phyloP scores from a whole-genome alignment of 768 basidiomycete species.

The Pisolithus orientalis region DNA sequence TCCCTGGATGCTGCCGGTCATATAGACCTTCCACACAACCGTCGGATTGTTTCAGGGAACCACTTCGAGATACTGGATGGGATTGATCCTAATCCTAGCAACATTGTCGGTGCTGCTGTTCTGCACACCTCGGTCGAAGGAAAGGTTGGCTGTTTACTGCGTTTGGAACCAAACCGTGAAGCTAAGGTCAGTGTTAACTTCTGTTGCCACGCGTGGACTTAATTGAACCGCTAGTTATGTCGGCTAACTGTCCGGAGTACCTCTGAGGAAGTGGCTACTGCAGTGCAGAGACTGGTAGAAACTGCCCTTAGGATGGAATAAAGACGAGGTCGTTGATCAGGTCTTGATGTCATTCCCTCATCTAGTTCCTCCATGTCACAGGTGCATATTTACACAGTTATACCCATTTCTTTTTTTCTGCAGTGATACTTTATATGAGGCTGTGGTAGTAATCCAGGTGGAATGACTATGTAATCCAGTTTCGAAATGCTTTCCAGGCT shows the following conservation, averaged over 20 bases:
- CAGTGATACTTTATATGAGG: too few relatives aligned
- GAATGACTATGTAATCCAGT: too few relatives aligned
- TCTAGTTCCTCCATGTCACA: too few relatives aligned
- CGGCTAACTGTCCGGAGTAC: constrained; percentile 92
- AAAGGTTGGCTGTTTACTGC: constrained; percentile 91
- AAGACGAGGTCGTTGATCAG: constrained; percentile 4
- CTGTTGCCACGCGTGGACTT: background rate
- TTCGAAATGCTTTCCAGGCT: too few relatives aligned
- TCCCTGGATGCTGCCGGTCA: constrained; percentile 58
- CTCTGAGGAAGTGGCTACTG: constrained; percentile 79
- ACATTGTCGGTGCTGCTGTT: constrained; percentile 93
- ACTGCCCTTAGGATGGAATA: constrained; percentile 29
- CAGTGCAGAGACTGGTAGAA: constrained; percentile 53
- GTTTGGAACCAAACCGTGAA: constrained; percentile 91
- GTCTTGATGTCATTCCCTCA: background rate
- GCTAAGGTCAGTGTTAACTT: constrained; percentile 62
- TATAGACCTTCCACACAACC: constrained; percentile 68
- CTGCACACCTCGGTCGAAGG: constrained; percentile 87
- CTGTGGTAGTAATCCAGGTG: too few relatives aligned
- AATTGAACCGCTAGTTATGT: constrained; percentile 55
- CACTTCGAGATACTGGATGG: constrained; percentile 71
- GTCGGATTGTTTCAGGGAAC: constrained; percentile 72
- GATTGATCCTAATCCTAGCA: constrained; percentile 92
- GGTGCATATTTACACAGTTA: too few relatives aligned
- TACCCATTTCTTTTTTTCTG: too few relatives aligned